Conservation (phyloP, 2,329 filamentous ascomycete genomes). For the Helotiales sp. region DNA sequence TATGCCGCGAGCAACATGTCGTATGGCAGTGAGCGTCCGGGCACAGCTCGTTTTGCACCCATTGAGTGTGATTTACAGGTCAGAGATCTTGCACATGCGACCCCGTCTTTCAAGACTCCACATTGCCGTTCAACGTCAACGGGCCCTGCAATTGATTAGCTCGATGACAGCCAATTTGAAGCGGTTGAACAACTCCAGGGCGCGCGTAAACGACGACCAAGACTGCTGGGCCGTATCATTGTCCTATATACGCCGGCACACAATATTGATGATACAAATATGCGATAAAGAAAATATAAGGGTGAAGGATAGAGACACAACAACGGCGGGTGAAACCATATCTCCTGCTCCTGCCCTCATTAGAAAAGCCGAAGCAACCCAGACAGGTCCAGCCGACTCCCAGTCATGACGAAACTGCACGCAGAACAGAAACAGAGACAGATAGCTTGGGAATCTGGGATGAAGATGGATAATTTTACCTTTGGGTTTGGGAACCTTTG, state of each 20-base stretch:
- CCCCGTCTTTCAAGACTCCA: conserved; percentile 83
- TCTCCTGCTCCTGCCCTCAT: not conserved
- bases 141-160: conserved; percentile 53
- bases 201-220: too few species aligned
- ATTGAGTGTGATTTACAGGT: conserved; percentile 96
- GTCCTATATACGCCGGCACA: too few species aligned
- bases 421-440: not conserved
- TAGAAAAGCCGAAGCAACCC: not conserved
- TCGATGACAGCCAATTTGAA: conserved; percentile 6
- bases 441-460: not conserved
- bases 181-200: too few species aligned
- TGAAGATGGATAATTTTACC: conserved; percentile 45
- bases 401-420: not conserved
- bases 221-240: too few species aligned
- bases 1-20: conserved; percentile 88
- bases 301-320: not conserved
- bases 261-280: too few species aligned
- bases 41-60: conserved; percentile 88
- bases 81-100: conserved; percentile 81
- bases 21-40: conserved; percentile 83
- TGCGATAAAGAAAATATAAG: too few species aligned
- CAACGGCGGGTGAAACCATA: not conserved
- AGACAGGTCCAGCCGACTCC: not conserved
- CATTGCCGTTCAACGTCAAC: conserved; percentile 95
- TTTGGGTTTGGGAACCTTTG: conserved; percentile 82